Base-by-base conservation (phyloP, 1,139 yeast genomes). In the Magnusiomyces paraingens region DNA sequence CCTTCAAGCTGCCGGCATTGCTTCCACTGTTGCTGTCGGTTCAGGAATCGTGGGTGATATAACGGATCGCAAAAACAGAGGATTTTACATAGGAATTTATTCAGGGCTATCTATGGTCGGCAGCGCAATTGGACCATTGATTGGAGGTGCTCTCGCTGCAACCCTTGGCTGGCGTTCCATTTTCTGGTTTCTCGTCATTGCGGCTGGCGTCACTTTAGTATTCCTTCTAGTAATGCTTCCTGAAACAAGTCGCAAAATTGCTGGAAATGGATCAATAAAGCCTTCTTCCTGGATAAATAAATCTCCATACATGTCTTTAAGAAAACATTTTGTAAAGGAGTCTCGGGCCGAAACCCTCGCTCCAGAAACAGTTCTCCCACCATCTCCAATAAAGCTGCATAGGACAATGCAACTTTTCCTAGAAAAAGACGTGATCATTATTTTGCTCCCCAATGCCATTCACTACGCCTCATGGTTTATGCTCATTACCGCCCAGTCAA, bases 111-210 rank as follows among this genome's bases (percentile, higher is more conserved):
- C 83, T 2, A 73, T 85, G 8, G 63, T 85, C 18, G 95, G 94
- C 1, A 85, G 82, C 62, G 89, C 88, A 0, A 73, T 86, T 57
- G 91, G 95, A 5, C 89, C 94, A 0, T 69, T 87, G 12, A 69
- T 87, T 26, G 95, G 95, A 20, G 86, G 91, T 6, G 80, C 77
- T 0, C 66, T 87, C 40, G 78, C 83, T 1, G 69, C 79, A 1
- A 67, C 76, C 17, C 79, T 84, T 73, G 77, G 79, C 12, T 87
- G 95, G 94, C 74, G 89, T 56, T 82, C 88, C 0, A 81, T 86
- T 21, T 88, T 87, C 63, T 83, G 88, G 81, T 84, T 86, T 58
- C 68, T 86, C 52, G 82, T 85, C 3, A 81, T 85, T 21, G 78
- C 83, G 3, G 76, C 83, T 17, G 82, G 82, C 1, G 73, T 74